phyloP scores from a whole-genome alignment of 2,329 filamentous ascomycete genomes.

The Apiospora marii region DNA sequence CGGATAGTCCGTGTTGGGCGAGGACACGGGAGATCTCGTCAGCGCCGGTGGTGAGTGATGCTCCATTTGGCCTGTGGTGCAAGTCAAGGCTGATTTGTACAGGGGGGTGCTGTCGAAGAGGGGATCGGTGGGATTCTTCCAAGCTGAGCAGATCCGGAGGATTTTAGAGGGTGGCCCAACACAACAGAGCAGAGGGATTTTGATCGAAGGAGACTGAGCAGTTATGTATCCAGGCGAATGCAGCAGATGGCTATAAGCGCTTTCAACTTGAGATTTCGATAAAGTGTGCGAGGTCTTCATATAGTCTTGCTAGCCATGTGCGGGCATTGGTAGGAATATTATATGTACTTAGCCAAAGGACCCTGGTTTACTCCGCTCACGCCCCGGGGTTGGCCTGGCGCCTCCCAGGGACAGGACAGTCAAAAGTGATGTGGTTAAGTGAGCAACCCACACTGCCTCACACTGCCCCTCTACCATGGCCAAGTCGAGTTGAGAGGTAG shows the following conservation, averaged over 20 bases:
- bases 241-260: neutral
- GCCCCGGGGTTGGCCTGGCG: neutral
- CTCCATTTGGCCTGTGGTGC: slow-evolving; percentile 46
- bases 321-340: slow-evolving; percentile 2
- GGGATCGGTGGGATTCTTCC: slow-evolving; percentile 1
- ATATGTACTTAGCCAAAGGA: slow-evolving; percentile 16
- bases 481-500: neutral
- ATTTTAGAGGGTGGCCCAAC: neutral
- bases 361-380: slow-evolving; percentile 1
- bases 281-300: neutral
- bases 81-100: slow-evolving; percentile 27
- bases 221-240: neutral
- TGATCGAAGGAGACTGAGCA: neutral
- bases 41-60: slow-evolving; percentile 58
- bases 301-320: neutral
- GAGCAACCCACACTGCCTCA: slow-evolving; percentile 16
- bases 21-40: slow-evolving; percentile 52
- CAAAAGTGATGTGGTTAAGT: neutral
- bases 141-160: slow-evolving; percentile 5
- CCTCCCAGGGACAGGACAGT: neutral
- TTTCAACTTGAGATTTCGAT: neutral
- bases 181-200: neutral
- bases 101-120: neutral
- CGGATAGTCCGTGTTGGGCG: slow-evolving; percentile 54
- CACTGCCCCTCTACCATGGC: slow-evolving; percentile 2